Evolutionary conservation across 768 basidiomycete genomes (phyloP), one percentile per base, ranked within the genome.

Genomic region (Hirschioporus abietinus): DNA sequence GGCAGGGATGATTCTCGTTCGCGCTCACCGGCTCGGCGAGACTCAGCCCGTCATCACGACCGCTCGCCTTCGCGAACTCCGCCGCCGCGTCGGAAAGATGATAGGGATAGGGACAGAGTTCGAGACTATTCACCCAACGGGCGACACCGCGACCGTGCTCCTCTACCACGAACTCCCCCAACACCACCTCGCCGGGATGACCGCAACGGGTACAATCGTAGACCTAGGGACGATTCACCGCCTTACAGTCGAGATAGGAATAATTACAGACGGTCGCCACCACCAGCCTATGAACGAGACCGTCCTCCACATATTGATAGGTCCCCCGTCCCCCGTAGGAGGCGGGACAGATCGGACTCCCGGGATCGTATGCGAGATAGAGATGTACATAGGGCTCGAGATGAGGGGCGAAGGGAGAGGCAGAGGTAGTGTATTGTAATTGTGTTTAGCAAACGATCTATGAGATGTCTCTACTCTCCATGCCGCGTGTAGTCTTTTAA

Each of bases 1-100:
- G 67, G 69, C 25, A 73, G 77, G 23, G 75, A 75, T 24, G 71
- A 70, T 30, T 79, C 80, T 10, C 77, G 73, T 25, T 74, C 76
- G 6, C 78, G 76, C 12, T 74, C 74, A 5, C 70, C 71, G 27
- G 64, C 66, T 20, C 61, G 64, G 7, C 42, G 42, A 15, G 42
- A 20, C 2, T 15, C 42, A 52, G 58, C 65, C 62, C 66, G 66
- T 27, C 20, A 63, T n/a, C 66, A 42, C 58, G 64, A 68, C 24
- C 65, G 26, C 60, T 27, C 60, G 23, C 60, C 60, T 24, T 63
- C 68, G 27, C 66, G 25, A 66, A 68, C 34, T 66, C 61, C 67
- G 67, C 66, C 26, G 69, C 70, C 52, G 71, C 42, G 42, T 20
- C 42, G 4, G 15, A 52, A 52, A 20, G 42, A 52, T 20, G 42